These are phyloP conservation scores for Kwoniella dejecticola DNA, from an alignment of 768 basidiomycete species.

Conservation along the genomic window DNA sequence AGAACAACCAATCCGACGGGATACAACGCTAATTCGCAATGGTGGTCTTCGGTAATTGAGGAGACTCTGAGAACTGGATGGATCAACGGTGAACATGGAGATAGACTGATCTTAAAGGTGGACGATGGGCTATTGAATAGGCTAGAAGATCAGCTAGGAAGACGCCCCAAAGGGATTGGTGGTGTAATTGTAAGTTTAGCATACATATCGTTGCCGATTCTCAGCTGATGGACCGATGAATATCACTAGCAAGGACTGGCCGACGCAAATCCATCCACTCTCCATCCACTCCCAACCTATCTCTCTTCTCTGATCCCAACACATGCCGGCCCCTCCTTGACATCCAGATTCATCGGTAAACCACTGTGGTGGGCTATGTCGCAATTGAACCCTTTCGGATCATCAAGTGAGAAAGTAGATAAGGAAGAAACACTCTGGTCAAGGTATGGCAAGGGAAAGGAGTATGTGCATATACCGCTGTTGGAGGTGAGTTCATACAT, in stretches of 20 bases:
- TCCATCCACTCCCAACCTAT: conserved; percentile 43
- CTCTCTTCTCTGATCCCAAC: conserved; percentile 44
- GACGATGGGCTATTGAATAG: conserved; percentile 42
- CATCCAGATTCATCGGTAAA: conserved; percentile 44
- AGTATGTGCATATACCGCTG: conserved; percentile 51
- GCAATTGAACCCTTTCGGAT: conserved; percentile 52
- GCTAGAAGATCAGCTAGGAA: conserved; percentile 40
- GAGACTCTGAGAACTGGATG: conserved; percentile 43
- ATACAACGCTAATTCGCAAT: conserved; percentile 76
- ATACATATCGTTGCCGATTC: background rate
- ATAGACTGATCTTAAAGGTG: conserved; percentile 44
- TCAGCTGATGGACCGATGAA: background rate
- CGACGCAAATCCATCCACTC: conserved; percentile 24
- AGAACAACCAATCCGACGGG: conserved; percentile 80
- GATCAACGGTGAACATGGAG: conserved; percentile 34
- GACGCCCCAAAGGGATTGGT: conserved; percentile 49
- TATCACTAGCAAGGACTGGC: conserved; percentile 34
- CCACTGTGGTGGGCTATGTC: conserved; percentile 55
- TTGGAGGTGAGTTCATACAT: conserved; percentile 54
- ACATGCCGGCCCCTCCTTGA: conserved; percentile 38
- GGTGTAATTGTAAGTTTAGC: conserved; percentile 48
- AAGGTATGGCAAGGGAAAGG: conserved; percentile 37
- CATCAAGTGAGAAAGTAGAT: conserved; percentile 29
- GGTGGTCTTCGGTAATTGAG: conserved; percentile 65
- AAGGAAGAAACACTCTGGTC: conserved; percentile 49